Evolutionary conservation across 441 rosid species (phyloP), one percentile per base, ranked within the genome.

Genomic region (Brassica hybrid): DNA sequence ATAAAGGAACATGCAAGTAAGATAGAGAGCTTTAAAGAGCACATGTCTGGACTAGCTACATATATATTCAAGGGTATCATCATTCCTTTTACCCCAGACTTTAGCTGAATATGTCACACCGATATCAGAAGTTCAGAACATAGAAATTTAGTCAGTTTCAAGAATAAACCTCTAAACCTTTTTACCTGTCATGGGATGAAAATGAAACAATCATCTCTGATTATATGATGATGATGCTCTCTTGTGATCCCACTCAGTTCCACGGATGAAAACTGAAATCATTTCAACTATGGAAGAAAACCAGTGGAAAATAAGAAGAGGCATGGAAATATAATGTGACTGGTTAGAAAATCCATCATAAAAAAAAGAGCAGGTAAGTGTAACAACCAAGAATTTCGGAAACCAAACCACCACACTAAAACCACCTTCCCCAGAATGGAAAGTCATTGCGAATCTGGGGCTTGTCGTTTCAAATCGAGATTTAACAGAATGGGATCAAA

Each of bases 201-300:
- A 27, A 36, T 36, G 43, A 36, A 41, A 41, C 72, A 66, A 74
- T 7, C 65, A 57, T 38, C 71, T 74, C 7, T 52, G 41, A 34
- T 18, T 16, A 18, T 38, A 41, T 45, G 52, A 45, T 45, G 52
- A 1, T 45, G 16, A 58, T 75, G 60, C 38, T 67, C 25, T 45
- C 52, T 19, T 60, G 79, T 67, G 16, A 45, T 17, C 52, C 61
- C 61, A 59, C 12, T 75, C 38, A 32, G 25, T 54, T 43, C 59
- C 73, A 75, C 23, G 3, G 9, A 67, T 27, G 50, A 58, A 21
- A 25, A 66, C 61, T 59, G 52, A 18, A n/a, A 21, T 30, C 52
- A 30, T 8, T 58, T 75, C 67, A 27, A 58, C 67, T 67, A 67
- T 67, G 12, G 27, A 73, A 73, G 65, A 63, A 52, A 54, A 74